These are phyloP conservation scores for Periconia digitata DNA, from an alignment of 2,329 filamentous ascomycete genomes.

Conservation along the genomic window DNA sequence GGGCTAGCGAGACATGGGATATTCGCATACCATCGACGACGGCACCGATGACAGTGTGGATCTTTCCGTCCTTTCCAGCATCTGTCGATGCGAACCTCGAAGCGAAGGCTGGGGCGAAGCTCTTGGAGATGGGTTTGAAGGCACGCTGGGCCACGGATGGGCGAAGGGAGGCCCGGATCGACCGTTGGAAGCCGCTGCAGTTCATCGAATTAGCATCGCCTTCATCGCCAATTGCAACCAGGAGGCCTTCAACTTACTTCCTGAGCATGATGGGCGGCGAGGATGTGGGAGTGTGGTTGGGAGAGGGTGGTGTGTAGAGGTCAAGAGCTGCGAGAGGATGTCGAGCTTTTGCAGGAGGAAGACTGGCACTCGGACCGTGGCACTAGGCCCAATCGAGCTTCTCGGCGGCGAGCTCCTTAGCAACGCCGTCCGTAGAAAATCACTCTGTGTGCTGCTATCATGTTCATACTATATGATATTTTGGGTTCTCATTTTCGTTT, in stretches of 20 bases:
- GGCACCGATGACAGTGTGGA: constrained; percentile 88
- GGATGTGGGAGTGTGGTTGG: constrained; percentile 45
- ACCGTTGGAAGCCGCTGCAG: constrained; percentile 65
- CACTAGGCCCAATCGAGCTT: neutral
- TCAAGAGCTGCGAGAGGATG: constrained; percentile 7
- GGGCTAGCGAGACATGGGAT: neutral
- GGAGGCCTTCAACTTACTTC: constrained; percentile 51
- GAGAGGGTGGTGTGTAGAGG: constrained; percentile 25
- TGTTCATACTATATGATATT: too few relatives aligned
- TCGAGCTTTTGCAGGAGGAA: neutral
- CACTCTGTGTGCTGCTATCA: neutral
- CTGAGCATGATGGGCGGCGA: constrained; percentile 58
- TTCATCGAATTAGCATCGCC: constrained; percentile 42
- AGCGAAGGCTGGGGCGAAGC: constrained; percentile 59
- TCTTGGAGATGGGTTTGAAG: constrained; percentile 59
- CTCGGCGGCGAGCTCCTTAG: neutral
- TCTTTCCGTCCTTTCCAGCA: constrained; percentile 61
- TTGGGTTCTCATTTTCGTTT: too few relatives aligned
- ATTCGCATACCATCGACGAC: constrained; percentile 81
- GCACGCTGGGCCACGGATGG: constrained; percentile 57
- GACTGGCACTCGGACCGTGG: neutral
- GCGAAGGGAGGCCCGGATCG: constrained; percentile 63
- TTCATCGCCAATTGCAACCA: constrained; percentile 43
- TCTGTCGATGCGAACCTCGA: constrained; percentile 65
- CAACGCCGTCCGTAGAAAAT: neutral